These are phyloP conservation scores for Fusarium mexicanum DNA, from an alignment of 2,329 filamentous ascomycete genomes.

Conservation along the genomic window DNA sequence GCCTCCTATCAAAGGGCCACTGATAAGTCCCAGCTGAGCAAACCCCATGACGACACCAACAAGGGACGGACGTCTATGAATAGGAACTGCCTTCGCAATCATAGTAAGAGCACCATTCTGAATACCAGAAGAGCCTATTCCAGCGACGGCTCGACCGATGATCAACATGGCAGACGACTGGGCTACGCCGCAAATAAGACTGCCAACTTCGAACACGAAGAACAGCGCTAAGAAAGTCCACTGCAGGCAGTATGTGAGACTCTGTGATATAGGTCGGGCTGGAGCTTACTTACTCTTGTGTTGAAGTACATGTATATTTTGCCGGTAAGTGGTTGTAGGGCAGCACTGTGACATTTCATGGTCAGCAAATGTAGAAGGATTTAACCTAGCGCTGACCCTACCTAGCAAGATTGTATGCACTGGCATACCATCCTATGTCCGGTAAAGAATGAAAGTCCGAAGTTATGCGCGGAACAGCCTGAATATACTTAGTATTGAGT, in stretches of 20 bases:
- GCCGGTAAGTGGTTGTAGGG: slow-evolving; percentile 62
- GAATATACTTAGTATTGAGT: not conserved
- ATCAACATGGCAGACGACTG: slow-evolving; percentile 58
- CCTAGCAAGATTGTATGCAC: slow-evolving; percentile 59
- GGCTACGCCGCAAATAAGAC: slow-evolving; percentile 58
- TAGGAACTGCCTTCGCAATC: slow-evolving; percentile 44
- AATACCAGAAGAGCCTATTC: slow-evolving; percentile 57
- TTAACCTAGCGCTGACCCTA: slow-evolving; percentile 28
- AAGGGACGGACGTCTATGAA: slow-evolving; percentile 42
- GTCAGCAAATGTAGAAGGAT: slow-evolving; percentile 40
- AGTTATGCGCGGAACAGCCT: slow-evolving; percentile 61
- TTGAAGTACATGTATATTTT: slow-evolving; percentile 57
- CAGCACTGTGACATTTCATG: slow-evolving; percentile 48
- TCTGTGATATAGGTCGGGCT: slow-evolving; percentile 48
- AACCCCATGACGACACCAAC: slow-evolving; percentile 46
- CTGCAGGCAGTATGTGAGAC: slow-evolving; percentile 9
- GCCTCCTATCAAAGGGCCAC: slow-evolving; percentile 59
- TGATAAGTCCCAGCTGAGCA: slow-evolving; percentile 55
- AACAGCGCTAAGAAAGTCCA: slow-evolving; percentile 45
- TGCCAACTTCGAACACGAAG: slow-evolving; percentile 52
- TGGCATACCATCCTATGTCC: slow-evolving; percentile 67
- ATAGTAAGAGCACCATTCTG: slow-evolving; percentile 50
- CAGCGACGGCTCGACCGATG: slow-evolving; percentile 59
- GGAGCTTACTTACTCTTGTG: slow-evolving; percentile 32
- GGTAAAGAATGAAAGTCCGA: slow-evolving; percentile 59